These are phyloP conservation scores for Verticillium albo-atrum DNA, from an alignment of 2,329 filamentous ascomycete species.

Conservation along the genomic window DNA sequence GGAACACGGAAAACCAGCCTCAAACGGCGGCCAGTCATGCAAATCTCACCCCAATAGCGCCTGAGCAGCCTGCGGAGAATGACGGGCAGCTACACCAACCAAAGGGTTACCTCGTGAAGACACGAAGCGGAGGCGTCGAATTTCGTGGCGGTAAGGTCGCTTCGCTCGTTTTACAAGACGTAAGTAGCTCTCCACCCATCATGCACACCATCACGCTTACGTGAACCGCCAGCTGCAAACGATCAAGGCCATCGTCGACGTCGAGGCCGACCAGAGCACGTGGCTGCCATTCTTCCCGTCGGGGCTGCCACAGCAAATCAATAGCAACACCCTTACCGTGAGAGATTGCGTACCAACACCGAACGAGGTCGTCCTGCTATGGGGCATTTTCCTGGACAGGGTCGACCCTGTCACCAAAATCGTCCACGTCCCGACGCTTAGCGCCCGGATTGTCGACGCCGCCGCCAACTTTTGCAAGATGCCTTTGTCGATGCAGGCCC, in stretches of 20 bases:
- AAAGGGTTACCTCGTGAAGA: neutral
- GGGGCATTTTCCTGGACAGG: conserved; percentile 69
- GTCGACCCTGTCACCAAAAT: conserved; percentile 69
- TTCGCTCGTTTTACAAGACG: neutral
- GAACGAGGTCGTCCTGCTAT: conserved; percentile 45
- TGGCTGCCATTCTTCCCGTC: conserved; percentile 29
- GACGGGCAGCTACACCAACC: too few relatives aligned
- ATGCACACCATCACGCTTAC: neutral
- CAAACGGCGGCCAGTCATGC: neutral
- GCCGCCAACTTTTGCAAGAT: conserved; percentile 47
- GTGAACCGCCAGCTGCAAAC: conserved; percentile 40
- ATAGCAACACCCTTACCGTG: conserved; percentile 37
- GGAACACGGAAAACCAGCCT: too few relatives aligned
- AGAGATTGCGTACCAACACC: conserved; percentile 33
- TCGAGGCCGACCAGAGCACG: conserved; percentile 40
- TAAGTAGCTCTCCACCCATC: neutral
- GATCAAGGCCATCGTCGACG: conserved; percentile 53
- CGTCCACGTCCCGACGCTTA: conserved; percentile 65
- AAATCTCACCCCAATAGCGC: neutral
- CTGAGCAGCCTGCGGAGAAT: neutral
- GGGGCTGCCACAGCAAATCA: conserved; percentile 38
- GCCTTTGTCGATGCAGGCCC: conserved; percentile 25
- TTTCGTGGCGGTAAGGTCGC: conserved; percentile 1
- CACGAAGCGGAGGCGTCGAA: neutral
- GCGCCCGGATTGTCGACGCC: conserved; percentile 59